Conservation (phyloP, 2,329 filamentous ascomycete genomes). For the Fusarium chuoi region DNA sequence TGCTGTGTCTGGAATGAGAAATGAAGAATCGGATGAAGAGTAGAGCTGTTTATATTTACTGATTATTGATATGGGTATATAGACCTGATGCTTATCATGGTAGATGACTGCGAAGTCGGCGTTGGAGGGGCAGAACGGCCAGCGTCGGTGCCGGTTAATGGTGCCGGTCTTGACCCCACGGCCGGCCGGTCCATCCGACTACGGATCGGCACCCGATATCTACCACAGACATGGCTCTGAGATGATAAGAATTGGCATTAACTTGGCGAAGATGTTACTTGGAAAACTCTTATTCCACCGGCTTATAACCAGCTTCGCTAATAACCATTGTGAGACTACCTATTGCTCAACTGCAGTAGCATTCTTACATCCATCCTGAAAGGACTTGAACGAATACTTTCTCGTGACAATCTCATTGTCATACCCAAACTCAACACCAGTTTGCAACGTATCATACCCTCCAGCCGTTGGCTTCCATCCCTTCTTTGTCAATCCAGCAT, state of each 20-base stretch:
- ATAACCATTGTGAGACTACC: background rate
- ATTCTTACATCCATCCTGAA: background rate
- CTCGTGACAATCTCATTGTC: background rate
- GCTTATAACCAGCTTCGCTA: rapidly evolving
- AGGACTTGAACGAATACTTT: background rate
- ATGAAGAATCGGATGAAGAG: background rate
- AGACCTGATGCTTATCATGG: background rate
- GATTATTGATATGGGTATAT: background rate
- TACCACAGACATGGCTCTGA: too few species aligned
- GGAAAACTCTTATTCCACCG: rapidly evolving
- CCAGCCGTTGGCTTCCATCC: background rate
- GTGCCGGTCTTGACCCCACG: background rate
- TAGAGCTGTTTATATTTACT: background rate
- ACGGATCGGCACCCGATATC: background rate
- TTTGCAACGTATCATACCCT: background rate
- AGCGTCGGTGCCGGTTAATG: background rate
- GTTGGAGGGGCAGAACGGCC: background rate
- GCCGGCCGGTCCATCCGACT: background rate
- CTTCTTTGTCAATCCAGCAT: background rate
- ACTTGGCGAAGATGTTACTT: background rate
- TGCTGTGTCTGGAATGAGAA: background rate
- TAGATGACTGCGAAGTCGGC: background rate
- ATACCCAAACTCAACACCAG: background rate
- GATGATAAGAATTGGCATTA: background rate
- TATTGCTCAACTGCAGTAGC: background rate